Percentiles rank a stretch among this genome's conserved stretches.
These are phyloP conservation scores for Furcasterigmium sp. DNA, from an alignment of 2,329 filamentous ascomycete species.

Conservation along the genomic window DNA sequence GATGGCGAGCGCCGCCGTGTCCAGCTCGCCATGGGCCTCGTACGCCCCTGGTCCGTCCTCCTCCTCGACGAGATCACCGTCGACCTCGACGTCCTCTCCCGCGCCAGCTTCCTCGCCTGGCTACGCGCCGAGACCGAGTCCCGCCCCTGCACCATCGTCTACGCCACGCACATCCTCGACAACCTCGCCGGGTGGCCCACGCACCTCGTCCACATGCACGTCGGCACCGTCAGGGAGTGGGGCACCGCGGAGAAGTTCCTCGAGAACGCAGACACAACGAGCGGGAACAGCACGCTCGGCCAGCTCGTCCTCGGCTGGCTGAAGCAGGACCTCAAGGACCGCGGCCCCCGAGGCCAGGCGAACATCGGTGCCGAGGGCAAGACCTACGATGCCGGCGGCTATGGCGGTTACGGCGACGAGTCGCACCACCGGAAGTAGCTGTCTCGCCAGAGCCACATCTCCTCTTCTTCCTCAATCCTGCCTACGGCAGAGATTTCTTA, in stretches of 20 bases:
- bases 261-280: constrained; percentile 35
- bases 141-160: constrained; percentile 85
- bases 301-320: constrained; percentile 88
- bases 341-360: constrained; percentile 67
- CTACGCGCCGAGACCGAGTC: constrained; percentile 80
- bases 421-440: constrained; percentile 23
- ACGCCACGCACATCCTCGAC: constrained; percentile 95
- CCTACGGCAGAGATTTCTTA: constrained; percentile 5
- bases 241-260: constrained; percentile 69
- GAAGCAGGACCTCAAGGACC: constrained; percentile 68
- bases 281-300: constrained; percentile 77
- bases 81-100: constrained; percentile 82
- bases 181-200: constrained; percentile 94
- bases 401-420: constrained; percentile 56
- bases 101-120: constrained; percentile 81
- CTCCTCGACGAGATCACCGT: constrained; percentile 96
- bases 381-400: constrained; percentile 50
- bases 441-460: constrained; percentile 9
- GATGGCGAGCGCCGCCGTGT: constrained; percentile 90
- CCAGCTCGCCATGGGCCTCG: constrained; percentile 90
- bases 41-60: constrained; percentile 86
- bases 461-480: too few relatives aligned
- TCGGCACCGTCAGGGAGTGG: constrained; percentile 84
- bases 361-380: constrained; percentile 55
- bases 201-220: constrained; percentile 91